Evolutionary conservation across 2,329 filamentous ascomycete species (phyloP), one percentile per base, ranked within the genome.

Genomic region (Aplosporella prunicola): DNA sequence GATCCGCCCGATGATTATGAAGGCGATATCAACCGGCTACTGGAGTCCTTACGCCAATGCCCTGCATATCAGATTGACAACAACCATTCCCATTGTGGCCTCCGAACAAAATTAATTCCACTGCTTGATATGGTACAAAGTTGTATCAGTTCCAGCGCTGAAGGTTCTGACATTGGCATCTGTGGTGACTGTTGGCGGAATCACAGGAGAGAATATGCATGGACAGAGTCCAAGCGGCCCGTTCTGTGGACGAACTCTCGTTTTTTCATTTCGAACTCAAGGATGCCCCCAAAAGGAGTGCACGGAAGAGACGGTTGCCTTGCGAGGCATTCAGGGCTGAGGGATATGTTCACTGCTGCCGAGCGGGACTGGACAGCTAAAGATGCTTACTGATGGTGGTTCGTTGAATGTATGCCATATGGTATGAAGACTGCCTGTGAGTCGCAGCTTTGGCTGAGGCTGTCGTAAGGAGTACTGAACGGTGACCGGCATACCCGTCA

Each of bases 51-150:
- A 15, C 70, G 75, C 24, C 76, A 85, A 56, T 77, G 72, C 33
- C 78, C 82, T 1, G 71, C 68, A 39, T 87, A 87, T 51, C 82
- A 87, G 55, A 71, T 87, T 42, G 80, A 88, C 56, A 72, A 71
- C 45, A 67, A 85, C 51, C 82, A 88, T 55, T 68, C 69, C 2
- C 81, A 86, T 55, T 88, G 82, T 51, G 82, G 82, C 1, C 64
- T 84, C 24, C 66, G 80, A 29, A 76, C 74, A 3, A 68, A 76
- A 13, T 57, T 86, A 3, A 61, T 82, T 25, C 78, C 80, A 6
- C 68, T 82, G 3, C 56, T 86, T 11, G 78, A 82, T 38, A 72
- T 77, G 36, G 60, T 87, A 20, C 68, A 75, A 40, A 56, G 58
- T 17, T 54, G 55, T 15, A 42, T 67, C 5, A 56, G 51, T 31